Evolutionary conservation across 1,139 yeast species (phyloP).

Genomic region (Pichia sp.): DNA sequence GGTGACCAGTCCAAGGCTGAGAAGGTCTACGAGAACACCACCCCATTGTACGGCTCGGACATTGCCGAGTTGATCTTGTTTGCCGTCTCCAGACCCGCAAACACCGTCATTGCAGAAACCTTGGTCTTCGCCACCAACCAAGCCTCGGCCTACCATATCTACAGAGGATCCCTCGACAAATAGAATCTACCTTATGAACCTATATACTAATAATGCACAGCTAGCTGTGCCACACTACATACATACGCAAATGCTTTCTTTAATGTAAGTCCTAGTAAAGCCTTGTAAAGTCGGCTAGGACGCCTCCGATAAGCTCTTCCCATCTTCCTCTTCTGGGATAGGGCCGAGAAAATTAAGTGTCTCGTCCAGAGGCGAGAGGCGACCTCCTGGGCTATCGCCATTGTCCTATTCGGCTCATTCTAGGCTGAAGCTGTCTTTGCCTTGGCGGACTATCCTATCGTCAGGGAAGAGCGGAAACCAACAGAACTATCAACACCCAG

Average conservation of each 20-base stretch:
- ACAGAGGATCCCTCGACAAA: slow-evolving; percentile 32
- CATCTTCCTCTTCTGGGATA: neutral
- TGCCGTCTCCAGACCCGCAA: slow-evolving; percentile 45
- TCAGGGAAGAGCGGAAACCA: too few relatives aligned
- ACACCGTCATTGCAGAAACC: slow-evolving; percentile 49
- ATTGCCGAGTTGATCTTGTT: slow-evolving; percentile 49
- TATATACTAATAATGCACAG: too few relatives aligned
- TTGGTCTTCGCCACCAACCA: slow-evolving; percentile 48
- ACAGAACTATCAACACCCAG: neutral
- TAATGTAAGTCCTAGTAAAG: too few relatives aligned
- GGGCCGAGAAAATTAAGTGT: too few relatives aligned
- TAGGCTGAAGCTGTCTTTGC: neutral
- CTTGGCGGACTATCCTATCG: too few relatives aligned
- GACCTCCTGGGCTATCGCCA: neutral
- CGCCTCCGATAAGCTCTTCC: neutral
- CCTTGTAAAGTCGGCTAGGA: neutral
- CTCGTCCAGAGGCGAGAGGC: neutral
- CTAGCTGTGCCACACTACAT: neutral
- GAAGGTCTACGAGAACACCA: slow-evolving; percentile 43
- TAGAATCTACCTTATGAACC: neutral
- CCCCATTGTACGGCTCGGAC: slow-evolving; percentile 45
- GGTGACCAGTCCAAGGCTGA: slow-evolving; percentile 43
- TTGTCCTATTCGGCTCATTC: neutral
- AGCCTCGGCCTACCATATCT: slow-evolving; percentile 59
- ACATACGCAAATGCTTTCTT: too few relatives aligned